Percentiles rank a stretch among this genome's conserved stretches.
These are phyloP conservation scores for Vitellaria paradoxa DNA, from an alignment of 179 eudicot genomes.

Conservation along the genomic window DNA sequence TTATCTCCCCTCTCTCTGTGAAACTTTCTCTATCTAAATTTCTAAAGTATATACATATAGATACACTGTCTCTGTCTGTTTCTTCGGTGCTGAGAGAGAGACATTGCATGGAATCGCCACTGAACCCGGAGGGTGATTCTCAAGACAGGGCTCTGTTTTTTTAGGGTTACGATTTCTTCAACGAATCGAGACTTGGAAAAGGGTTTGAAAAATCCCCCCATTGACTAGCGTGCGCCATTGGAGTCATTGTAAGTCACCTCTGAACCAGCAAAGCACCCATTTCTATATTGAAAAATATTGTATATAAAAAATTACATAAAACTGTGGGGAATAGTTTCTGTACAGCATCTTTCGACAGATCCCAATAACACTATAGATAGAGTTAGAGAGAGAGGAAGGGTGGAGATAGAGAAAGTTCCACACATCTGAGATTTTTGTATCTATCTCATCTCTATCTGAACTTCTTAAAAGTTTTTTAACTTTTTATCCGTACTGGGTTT, in stretches of 20 bases:
- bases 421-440: constrained; percentile 19
- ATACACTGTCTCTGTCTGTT: too few relatives aligned
- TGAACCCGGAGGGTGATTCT: background rate
- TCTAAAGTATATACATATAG: background rate
- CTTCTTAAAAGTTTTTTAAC: background rate
- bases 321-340: too few relatives aligned
- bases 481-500: constrained; percentile 5
- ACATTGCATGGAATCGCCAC: background rate
- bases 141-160: background rate
- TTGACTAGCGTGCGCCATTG: background rate
- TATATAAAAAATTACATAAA: background rate
- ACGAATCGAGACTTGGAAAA: too few relatives aligned
- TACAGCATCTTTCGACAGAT: background rate
- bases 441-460: background rate
- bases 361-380: background rate
- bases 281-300: background rate
- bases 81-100: background rate
- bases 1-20: constrained; percentile 1
- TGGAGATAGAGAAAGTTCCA: constrained; percentile 9
- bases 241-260: background rate
- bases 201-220: background rate
- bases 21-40: background rate
- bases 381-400: too few relatives aligned
- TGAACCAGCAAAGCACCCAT: constrained; percentile 13
- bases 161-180: background rate